Percentiles rank a stretch among this genome's conserved stretches.
Evolutionary conservation across 179 eudicot genomes (phyloP).

Genomic region (Patellifolia procumbens): DNA sequence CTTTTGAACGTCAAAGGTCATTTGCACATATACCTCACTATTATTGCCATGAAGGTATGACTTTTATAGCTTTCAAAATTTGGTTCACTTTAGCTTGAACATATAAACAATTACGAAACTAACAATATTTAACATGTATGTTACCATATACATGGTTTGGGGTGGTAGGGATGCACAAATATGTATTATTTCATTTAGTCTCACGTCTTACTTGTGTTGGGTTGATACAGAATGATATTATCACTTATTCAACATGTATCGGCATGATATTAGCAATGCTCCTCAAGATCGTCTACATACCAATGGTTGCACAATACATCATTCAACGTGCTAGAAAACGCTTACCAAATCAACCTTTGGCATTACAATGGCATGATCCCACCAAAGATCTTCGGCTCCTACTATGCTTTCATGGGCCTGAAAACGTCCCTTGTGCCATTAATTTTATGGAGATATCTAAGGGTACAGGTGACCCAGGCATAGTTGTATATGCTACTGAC

Average conservation of each 20-base stretch:
- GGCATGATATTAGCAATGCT: conserved; percentile 59
- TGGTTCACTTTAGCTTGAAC: neutral
- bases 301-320: conserved; percentile 63
- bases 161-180: neutral
- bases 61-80: neutral
- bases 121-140: no score
- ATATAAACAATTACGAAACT: neutral
- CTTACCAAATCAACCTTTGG: conserved; percentile 68
- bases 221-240: conserved; percentile 49
- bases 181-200: neutral
- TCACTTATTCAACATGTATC: conserved; percentile 58
- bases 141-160: no score
- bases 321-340: conserved; percentile 67
- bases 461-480: conserved; percentile 69
- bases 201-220: neutral
- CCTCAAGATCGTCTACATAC: conserved; percentile 66
- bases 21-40: conserved; percentile 75
- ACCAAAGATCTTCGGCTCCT: conserved; percentile 58
- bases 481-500: conserved; percentile 69
- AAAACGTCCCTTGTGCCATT: conserved; percentile 57
- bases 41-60: conserved; percentile 61
- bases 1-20: conserved; percentile 84
- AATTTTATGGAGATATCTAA: conserved; percentile 75
- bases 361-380: conserved; percentile 76
- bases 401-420: conserved; percentile 65